Conservation (phyloP, 768 basidiomycete genomes). For the Serendipita indica region DNA sequence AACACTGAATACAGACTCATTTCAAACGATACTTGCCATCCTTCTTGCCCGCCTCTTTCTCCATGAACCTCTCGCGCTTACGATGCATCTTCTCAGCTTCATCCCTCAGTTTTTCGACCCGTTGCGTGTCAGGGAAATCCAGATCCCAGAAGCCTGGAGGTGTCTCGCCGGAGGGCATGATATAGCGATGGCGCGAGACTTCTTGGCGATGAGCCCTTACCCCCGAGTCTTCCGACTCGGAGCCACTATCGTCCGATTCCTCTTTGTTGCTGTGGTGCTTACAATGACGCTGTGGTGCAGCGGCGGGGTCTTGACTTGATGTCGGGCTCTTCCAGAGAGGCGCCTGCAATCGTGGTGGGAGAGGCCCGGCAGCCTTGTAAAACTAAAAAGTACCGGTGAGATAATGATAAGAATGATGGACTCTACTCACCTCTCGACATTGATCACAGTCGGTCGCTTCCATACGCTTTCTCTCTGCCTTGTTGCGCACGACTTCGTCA, state of each 20-base stretch:
- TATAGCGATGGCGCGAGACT: background rate
- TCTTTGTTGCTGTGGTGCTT: background rate
- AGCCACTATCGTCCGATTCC: background rate
- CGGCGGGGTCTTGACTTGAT: background rate
- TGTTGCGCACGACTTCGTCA: background rate
- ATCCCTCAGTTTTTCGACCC: background rate
- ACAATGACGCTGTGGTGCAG: background rate
- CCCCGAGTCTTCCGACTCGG: background rate
- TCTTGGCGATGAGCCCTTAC: background rate
- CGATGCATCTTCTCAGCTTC: background rate
- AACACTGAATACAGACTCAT: background rate
- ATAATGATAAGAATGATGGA: background rate
- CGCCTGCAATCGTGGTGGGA: background rate
- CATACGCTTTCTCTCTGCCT: background rate
- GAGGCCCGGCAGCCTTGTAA: slow-evolving; percentile 7
- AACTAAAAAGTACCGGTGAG: background rate
- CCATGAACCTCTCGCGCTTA: background rate
- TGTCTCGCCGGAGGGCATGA: background rate
- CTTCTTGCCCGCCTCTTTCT: background rate
- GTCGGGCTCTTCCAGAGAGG: slow-evolving; percentile 2
- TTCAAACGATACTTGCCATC: background rate
- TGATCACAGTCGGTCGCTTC: background rate
- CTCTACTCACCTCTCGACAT: background rate
- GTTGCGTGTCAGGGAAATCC: background rate
- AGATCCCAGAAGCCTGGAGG: background rate